Percentiles rank a stretch among this genome's conserved stretches.
Conservation (phyloP, 768 basidiomycete species). For the Tricholoma furcatifolium region DNA sequence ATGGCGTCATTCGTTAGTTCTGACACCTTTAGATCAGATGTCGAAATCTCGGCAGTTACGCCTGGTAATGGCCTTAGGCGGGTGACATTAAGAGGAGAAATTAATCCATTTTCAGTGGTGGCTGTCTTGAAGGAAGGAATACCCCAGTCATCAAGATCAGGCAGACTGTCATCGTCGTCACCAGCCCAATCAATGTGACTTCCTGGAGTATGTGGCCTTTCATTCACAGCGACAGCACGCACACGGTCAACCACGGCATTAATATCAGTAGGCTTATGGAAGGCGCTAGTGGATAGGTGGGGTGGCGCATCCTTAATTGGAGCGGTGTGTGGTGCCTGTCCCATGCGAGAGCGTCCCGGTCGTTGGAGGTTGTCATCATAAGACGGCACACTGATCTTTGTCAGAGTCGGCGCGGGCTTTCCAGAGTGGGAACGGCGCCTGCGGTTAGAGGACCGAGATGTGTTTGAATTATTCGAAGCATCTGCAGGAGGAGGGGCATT, state of each 20-base stretch:
- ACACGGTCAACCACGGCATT: conserved; percentile 80
- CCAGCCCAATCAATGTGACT: conserved; percentile 90
- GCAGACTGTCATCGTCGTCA: conserved; percentile 80
- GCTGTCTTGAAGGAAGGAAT: conserved; percentile 43
- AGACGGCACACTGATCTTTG: conserved; percentile 33
- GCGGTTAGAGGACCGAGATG: conserved; percentile 44
- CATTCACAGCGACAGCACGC: conserved; percentile 68
- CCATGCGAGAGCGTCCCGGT: conserved; percentile 28
- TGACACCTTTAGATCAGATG: conserved; percentile 1
- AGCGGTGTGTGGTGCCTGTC: conserved; percentile 34
- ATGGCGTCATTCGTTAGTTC: not conserved
- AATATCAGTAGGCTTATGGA: conserved; percentile 61
- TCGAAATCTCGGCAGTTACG: conserved; percentile 24
- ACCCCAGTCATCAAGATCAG: conserved; percentile 87
- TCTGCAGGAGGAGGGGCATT: conserved; percentile 22
- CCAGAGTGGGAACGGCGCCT: conserved; percentile 48
- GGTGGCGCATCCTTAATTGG: conserved; percentile 59
- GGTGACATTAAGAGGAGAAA: conserved; percentile 69
- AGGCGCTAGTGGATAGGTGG: conserved; percentile 39
- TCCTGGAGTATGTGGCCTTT: conserved; percentile 67
- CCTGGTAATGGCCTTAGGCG: conserved; percentile 62
- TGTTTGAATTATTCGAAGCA: conserved; percentile 15
- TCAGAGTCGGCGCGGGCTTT: conserved; percentile 24
- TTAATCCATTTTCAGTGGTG: conserved; percentile 37
- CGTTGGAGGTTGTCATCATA: conserved; percentile 32